These are phyloP conservation scores for Psilocybe tampanensis DNA, from an alignment of 768 basidiomycete species.

Conservation along the genomic window DNA sequence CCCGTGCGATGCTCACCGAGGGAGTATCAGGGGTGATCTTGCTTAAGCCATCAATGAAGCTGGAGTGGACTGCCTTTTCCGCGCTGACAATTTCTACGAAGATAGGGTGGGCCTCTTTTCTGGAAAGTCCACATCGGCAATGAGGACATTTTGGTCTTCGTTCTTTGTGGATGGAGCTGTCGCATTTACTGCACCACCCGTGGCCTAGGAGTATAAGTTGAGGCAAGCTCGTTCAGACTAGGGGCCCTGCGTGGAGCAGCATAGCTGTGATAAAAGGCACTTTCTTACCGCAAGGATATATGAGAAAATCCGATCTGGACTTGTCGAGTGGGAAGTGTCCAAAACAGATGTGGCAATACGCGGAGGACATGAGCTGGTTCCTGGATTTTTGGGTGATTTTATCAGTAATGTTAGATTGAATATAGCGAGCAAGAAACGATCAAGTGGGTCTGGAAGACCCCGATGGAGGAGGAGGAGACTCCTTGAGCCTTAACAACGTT, in stretches of 20 bases:
- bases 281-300: slow-evolving; percentile 40
- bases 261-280: neutral
- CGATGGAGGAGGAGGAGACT: slow-evolving; percentile 13
- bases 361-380: slow-evolving; percentile 20
- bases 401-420: too few species aligned
- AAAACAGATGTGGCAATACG: slow-evolving; percentile 31
- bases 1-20: slow-evolving; percentile 36
- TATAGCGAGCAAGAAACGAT: too few species aligned
- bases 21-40: slow-evolving; percentile 36
- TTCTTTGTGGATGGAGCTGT: slow-evolving; percentile 23
- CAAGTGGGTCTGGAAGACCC: slow-evolving; percentile 4
- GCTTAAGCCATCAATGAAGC: slow-evolving; percentile 32
- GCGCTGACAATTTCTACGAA: slow-evolving; percentile 31
- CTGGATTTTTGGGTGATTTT: neutral
- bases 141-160: slow-evolving; percentile 25
- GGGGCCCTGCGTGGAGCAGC: neutral
- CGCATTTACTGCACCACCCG: slow-evolving; percentile 42
- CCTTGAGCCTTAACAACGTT: slow-evolving; percentile 17
- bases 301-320: slow-evolving; percentile 23
- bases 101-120: slow-evolving; percentile 27
- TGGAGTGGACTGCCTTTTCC: slow-evolving; percentile 20
- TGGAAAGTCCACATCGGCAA: slow-evolving; percentile 22
- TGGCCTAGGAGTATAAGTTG: slow-evolving; percentile 32
- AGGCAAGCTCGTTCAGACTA: neutral
- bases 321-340: slow-evolving; percentile 22